Percentiles rank a stretch among this genome's conserved stretches.
phyloP scores from a whole-genome alignment of 1,139 yeast genomes.

The Candida glucosophila region DNA sequence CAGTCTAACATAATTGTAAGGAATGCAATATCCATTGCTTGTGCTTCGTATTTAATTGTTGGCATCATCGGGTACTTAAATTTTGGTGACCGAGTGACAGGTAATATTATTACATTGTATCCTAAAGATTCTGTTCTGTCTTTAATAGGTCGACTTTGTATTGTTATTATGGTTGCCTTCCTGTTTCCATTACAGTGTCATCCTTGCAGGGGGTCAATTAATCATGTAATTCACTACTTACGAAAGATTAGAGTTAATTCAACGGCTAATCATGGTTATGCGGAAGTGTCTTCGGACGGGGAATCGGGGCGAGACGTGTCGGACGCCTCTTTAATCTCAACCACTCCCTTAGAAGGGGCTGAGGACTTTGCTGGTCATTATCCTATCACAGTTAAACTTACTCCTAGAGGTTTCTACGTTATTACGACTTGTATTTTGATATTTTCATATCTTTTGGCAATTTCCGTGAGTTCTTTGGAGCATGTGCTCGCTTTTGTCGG shows the following conservation, averaged over 20 bases:
- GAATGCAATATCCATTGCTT: conserved; percentile 49
- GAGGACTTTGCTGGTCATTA: conserved; percentile 43
- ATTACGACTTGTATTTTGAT: conserved; percentile 60
- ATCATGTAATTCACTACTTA: conserved; percentile 54
- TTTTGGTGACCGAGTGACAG: conserved; percentile 66
- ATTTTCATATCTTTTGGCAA: conserved; percentile 64
- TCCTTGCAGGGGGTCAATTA: conserved; percentile 67
- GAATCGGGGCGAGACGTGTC: conserved; percentile 7
- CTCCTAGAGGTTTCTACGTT: conserved; percentile 44
- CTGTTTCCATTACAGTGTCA: conserved; percentile 73
- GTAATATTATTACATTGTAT: conserved; percentile 65
- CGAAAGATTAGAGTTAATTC: conserved; percentile 9
- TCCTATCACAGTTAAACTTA: conserved; percentile 45
- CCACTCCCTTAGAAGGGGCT: conserved; percentile 44
- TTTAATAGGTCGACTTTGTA: conserved; percentile 62
- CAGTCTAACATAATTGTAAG: conserved; percentile 48
- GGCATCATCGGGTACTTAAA: conserved; percentile 82
- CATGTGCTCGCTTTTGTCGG: conserved; percentile 89
- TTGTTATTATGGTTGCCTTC: conserved; percentile 58
- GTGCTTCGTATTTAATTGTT: conserved; percentile 59
- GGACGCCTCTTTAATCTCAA: conserved; percentile 33
- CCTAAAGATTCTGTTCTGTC: conserved; percentile 50
- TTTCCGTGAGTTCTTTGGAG: conserved; percentile 70
- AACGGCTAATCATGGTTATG: no score
- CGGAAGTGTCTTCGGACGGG: conserved; percentile 12